Base-by-base conservation (phyloP, 352 stramenopile species). In the Phytophthora citricola region DNA sequence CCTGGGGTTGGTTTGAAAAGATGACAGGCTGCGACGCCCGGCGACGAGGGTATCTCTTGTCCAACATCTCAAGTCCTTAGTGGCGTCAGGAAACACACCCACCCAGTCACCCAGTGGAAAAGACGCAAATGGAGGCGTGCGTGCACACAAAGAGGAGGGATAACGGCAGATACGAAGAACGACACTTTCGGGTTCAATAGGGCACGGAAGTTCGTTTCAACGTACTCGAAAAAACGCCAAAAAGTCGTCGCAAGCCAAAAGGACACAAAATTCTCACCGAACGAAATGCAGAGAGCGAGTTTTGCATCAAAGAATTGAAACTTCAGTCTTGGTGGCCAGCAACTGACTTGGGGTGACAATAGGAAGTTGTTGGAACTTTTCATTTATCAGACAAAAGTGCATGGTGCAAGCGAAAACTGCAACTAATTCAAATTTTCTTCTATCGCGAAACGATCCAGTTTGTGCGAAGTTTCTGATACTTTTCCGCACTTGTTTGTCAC, bases 131-230 rank as follows among this genome's bases (percentile, higher is more conserved):
- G 32, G 12, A 11, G 29, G 17, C 51, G 41, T 50, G 26, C 49
- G 32, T 50, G 50, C 45, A 63, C 39, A 44, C 57, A 65, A 46
- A 66, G 45, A 64, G 58, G 41, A 48, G 57, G 36, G 36, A 43
- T 43, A 46, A 22, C 36, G 8, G 51, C 45, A 49, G n/a, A 31
- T n/a, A 31, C 27, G 36, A 51, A 15, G n/a, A 5, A 52, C 24
- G n/a, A 47, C 26, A 34, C 5, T 36, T 26, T 36, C 29, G 39
- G 41, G 20, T 62, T 61, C 55, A 70, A 65, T 39, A 27, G 58
- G 31, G 46, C 39, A 47, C 56, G 5, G 38, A 22, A 40, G 46
- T 63, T 57, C 48, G 61, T 74, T 75, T 70, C 70, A 63, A 59
- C 12, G n/a, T 63, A 53, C 53, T 61, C 24, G 38, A 65, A 62